These are phyloP conservation scores for Sarocladiaceae sp. DNA, from an alignment of 2,329 filamentous ascomycete genomes.

Conservation along the genomic window DNA sequence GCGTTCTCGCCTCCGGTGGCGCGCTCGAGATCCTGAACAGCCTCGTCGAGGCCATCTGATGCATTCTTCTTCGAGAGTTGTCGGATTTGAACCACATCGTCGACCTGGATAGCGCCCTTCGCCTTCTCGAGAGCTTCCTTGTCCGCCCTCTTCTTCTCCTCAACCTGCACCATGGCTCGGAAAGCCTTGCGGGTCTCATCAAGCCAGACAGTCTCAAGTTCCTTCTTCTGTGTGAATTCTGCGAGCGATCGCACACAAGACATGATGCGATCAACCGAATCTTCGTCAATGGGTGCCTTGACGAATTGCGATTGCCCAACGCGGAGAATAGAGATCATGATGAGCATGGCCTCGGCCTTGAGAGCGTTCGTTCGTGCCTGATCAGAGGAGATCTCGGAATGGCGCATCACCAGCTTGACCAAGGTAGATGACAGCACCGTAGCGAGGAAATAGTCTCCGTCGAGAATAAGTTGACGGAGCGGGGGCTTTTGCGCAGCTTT, in stretches of 20 bases:
- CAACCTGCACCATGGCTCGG: constrained; percentile 91
- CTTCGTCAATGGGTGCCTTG: constrained; percentile 94
- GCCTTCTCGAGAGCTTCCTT: constrained; percentile 90
- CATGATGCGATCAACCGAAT: constrained; percentile 98
- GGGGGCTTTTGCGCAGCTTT: constrained; percentile 97
- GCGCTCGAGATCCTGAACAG: constrained; percentile 84
- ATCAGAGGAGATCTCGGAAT: constrained; percentile 87
- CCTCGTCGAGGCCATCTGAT: constrained; percentile 73
- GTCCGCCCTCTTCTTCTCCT: constrained; percentile 95
- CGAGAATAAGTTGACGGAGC: constrained; percentile 86
- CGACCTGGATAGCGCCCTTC: constrained; percentile 89
- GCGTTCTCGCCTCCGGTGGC: constrained; percentile 84
- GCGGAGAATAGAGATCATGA: constrained; percentile 98
- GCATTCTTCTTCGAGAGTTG: constrained; percentile 90
- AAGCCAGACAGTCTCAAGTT: constrained; percentile 86
- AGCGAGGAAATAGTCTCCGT: constrained; percentile 94
- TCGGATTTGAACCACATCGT: constrained; percentile 88
- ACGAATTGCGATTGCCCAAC: constrained; percentile 99
- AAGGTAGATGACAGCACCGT: constrained; percentile 93
- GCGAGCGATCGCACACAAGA: constrained; percentile 88
- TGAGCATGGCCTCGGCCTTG: constrained; percentile 94
- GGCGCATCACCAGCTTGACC: constrained; percentile 96
- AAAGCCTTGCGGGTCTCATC: constrained; percentile 95
- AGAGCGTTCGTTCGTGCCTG: constrained; percentile 84
- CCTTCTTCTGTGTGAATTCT: constrained; percentile 83